Evolutionary conservation across 768 basidiomycete species (phyloP).

Genomic region (Sporobolomyces roseus): DNA sequence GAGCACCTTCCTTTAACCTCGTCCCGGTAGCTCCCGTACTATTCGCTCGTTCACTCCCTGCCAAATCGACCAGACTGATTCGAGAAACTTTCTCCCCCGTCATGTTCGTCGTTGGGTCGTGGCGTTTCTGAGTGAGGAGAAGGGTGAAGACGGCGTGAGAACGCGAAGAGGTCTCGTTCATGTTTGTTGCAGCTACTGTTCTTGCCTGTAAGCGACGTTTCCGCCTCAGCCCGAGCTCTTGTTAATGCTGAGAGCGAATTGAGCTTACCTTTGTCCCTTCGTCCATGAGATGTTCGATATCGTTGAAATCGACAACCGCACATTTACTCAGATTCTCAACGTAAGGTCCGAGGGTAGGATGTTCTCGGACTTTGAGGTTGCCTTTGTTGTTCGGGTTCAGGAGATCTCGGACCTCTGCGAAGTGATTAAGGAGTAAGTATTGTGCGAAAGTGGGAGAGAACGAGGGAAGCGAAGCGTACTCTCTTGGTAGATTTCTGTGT

Average conservation of each 20-base stretch:
- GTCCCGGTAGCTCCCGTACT: constrained; percentile 96
- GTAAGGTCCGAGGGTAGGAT: constrained; percentile 82
- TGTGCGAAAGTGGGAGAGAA: not conserved
- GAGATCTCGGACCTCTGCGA: constrained; percentile 76
- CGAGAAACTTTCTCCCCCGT: constrained; percentile 98
- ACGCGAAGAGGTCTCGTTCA: constrained; percentile 97
- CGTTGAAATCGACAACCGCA: constrained; percentile 81
- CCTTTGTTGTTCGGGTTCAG: constrained; percentile 96
- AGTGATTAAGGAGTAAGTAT: not conserved
- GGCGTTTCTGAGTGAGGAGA: constrained; percentile 83
- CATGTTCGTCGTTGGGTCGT: constrained; percentile 76
- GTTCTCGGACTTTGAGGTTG: constrained; percentile 93
- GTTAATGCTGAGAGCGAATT: not conserved
- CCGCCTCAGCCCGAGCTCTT: not conserved
- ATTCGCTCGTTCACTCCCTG: constrained; percentile 93
- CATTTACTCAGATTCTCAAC: constrained; percentile 96
- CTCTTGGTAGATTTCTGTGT: constrained; percentile 80
- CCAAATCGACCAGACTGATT: constrained; percentile 93
- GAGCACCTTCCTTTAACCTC: constrained; percentile 88
- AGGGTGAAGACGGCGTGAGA: constrained; percentile 98
- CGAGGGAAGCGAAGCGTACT: constrained; percentile 17
- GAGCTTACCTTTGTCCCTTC: constrained; percentile 78
- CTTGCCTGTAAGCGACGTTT: constrained; percentile 56
- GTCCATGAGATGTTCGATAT: constrained; percentile 99
- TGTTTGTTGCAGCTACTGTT: constrained; percentile 97